Conservation (phyloP, 345 rosid genomes). For the Eucalyptus victrix region DNA sequence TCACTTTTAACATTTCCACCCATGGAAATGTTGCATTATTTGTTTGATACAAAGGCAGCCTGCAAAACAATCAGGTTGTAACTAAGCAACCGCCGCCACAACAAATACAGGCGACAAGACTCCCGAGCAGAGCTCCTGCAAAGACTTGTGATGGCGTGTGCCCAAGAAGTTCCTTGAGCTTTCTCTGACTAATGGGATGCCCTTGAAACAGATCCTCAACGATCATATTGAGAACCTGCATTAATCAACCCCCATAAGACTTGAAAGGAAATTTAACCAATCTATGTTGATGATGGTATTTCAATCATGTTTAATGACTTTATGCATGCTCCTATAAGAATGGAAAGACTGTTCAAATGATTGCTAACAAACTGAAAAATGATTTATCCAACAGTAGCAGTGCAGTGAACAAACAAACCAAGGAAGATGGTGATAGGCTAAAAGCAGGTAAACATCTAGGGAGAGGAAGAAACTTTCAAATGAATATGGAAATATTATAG, state of each 20-base stretch:
- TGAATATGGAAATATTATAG: not conserved
- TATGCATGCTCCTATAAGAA: not conserved
- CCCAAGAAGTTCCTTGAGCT: conserved; percentile 89
- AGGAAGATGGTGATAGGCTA: not conserved
- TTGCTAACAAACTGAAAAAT: not conserved
- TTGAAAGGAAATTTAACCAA: not conserved
- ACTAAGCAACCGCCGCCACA: conserved; percentile 43
- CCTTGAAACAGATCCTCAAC: conserved; percentile 88
- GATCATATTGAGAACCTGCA: conserved; percentile 79
- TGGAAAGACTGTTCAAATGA: not conserved
- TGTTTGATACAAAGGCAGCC: not conserved
- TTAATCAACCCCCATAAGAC: not conserved
- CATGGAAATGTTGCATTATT: not conserved
- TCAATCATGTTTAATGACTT: not conserved
- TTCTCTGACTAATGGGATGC: conserved; percentile 84
- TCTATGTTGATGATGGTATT: not conserved
- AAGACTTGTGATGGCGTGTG: conserved; percentile 89
- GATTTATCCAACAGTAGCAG: not conserved
- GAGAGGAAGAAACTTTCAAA: not conserved
- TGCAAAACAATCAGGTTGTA: conserved; percentile 19
- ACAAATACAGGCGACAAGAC: conserved; percentile 59
- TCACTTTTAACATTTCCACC: not conserved
- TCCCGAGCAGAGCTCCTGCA: conserved; percentile 80
- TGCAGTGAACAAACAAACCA: not conserved
- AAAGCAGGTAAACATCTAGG: not conserved